Evolutionary conservation across 305 asterid species (phyloP).

Genomic region (Nicotiana rustica): DNA sequence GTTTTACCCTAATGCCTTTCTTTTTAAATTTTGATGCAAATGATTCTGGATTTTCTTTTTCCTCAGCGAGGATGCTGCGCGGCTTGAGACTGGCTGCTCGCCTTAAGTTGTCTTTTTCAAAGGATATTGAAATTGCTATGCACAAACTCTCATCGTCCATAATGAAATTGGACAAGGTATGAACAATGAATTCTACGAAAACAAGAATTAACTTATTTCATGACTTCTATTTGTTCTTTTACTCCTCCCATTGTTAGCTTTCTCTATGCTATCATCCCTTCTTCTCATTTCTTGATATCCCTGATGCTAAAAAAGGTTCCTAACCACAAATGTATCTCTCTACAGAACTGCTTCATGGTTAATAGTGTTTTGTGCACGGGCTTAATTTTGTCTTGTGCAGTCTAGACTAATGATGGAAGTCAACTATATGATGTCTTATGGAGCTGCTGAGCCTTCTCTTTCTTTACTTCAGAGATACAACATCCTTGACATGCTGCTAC

Average conservation of each 20-base stretch:
- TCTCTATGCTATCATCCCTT: not conserved
- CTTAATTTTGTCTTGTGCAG: constrained; percentile 53
- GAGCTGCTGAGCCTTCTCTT: constrained; percentile 92
- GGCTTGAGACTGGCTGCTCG: constrained; percentile 98
- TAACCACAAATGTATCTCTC: constrained; percentile 13
- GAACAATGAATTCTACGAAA: not conserved
- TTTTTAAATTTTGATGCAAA: not conserved
- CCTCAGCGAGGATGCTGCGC: constrained; percentile 92
- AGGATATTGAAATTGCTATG: constrained; percentile 78
- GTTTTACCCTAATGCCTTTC: not conserved
- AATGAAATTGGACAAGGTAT: constrained; percentile 61
- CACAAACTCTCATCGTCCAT: constrained; percentile 62
- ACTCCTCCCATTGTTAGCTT: constrained; percentile 20
- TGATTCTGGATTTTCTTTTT: constrained; percentile 3
- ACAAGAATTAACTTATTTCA: not conserved
- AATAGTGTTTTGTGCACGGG: constrained; percentile 33
- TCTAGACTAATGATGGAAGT: constrained; percentile 78
- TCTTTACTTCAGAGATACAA: constrained; percentile 69
- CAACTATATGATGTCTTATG: constrained; percentile 91
- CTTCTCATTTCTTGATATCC: constrained; percentile 27
- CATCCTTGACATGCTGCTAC: constrained; percentile 75
- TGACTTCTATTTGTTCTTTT: constrained; percentile 19
- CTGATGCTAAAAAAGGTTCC: constrained; percentile 13
- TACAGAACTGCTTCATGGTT: not conserved
- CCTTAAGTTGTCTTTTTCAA: constrained; percentile 72